Evolutionary conservation across 2,329 filamentous ascomycete species (phyloP).

Genomic region (Raffaelea arxii): DNA sequence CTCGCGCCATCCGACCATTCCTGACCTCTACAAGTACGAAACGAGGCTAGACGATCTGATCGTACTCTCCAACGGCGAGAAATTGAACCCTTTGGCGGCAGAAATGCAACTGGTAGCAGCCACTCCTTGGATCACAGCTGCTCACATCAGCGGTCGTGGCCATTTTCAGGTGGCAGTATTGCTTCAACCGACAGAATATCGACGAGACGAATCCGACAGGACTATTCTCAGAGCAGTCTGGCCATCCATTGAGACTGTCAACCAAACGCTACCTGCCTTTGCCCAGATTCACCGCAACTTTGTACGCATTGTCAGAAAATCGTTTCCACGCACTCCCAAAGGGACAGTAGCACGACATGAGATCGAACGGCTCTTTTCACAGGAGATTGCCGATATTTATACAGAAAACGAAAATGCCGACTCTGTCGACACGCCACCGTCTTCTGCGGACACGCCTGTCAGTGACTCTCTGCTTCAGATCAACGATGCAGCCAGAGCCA

Average conservation of each 20-base stretch:
- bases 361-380: neutral
- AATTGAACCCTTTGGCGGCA: conserved; percentile 31
- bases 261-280: neutral
- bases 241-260: neutral
- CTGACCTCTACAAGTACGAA: conserved; percentile 24
- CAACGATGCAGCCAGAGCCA: neutral
- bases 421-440: neutral
- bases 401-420: neutral
- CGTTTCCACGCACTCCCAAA: neutral
- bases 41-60: conserved; percentile 35
- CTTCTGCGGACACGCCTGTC: neutral
- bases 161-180: neutral
- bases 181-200: neutral
- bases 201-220: neutral
- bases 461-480: neutral
- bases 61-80: conserved; percentile 40
- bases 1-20: conserved; percentile 25
- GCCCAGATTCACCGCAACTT: neutral
- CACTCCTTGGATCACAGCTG: neutral
- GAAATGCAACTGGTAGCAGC: neutral
- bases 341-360: neutral
- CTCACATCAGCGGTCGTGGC: neutral
- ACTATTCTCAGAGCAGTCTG: neutral
- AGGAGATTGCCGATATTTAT: neutral
- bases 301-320: neutral